Conservation (phyloP, 2,329 filamentous ascomycete genomes). For the Trichoderma sp. region DNA sequence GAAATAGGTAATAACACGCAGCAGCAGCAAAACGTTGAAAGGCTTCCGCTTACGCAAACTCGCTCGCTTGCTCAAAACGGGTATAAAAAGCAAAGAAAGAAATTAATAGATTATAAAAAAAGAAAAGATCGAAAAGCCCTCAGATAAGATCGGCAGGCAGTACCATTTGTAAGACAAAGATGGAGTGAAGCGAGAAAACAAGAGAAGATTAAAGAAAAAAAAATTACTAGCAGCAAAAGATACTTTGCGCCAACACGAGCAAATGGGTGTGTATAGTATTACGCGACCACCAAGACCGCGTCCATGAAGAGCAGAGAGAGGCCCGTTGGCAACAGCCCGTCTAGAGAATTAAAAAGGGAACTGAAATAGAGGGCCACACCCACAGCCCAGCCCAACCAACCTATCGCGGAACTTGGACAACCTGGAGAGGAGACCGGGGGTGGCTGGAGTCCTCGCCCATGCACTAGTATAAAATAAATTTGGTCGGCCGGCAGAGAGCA, state of each 20-base stretch:
- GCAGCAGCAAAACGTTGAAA: not conserved
- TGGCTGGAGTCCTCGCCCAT: slow-evolving; percentile 3
- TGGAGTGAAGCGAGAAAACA: not conserved
- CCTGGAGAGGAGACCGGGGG: not conserved
- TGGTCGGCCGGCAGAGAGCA: slow-evolving; percentile 2
- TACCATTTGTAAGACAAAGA: not conserved
- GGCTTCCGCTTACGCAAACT: slow-evolving; percentile 14
- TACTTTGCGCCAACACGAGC: slow-evolving; percentile 13
- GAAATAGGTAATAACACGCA: not conserved
- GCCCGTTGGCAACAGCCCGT: not conserved
- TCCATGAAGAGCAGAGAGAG: not conserved
- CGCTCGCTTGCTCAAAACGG: slow-evolving; percentile 2
- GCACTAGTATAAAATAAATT: not conserved
- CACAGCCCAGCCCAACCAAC: not conserved
- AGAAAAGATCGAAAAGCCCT: not conserved
- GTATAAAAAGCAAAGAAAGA: not conserved
- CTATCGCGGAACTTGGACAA: slow-evolving; percentile 4
- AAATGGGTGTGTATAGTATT: slow-evolving; percentile 9
- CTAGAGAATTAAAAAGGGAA: not conserved
- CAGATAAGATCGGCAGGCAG: not conserved
- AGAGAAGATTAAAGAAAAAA: not conserved
- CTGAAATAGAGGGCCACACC: not conserved
- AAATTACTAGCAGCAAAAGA: slow-evolving; percentile 2
- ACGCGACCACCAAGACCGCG: slow-evolving; percentile 17
- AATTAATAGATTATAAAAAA: not conserved